Conservation (phyloP, 139 green algal species). For the Mesotaenium endlicherianum region DNA sequence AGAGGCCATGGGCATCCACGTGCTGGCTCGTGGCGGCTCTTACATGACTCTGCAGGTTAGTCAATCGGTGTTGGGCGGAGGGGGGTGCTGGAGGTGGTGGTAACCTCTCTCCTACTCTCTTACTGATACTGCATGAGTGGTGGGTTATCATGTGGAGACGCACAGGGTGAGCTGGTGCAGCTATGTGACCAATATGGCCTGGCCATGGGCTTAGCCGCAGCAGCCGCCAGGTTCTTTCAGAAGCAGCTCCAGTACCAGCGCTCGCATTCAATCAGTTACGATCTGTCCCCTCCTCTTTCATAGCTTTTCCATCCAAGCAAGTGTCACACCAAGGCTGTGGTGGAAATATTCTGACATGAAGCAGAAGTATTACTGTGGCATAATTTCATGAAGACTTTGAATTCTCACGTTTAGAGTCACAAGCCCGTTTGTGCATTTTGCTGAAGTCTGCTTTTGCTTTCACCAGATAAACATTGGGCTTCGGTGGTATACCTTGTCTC, state of each 20-base stretch:
- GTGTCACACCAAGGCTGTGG: not conserved
- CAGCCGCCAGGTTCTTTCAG: slow-evolving; percentile 2
- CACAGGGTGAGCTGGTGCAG: slow-evolving; percentile 24
- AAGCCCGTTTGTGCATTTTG: not conserved
- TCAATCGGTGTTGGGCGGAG: too few species aligned
- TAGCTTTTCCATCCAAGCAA: not conserved
- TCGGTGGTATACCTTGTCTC: not conserved
- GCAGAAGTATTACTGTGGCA: not conserved
- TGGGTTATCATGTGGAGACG: not conserved
- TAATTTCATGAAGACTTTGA: not conserved
- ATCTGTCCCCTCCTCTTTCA: not conserved
- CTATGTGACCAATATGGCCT: slow-evolving; percentile 24
- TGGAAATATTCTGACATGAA: not conserved
- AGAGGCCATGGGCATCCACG: slow-evolving; percentile 12
- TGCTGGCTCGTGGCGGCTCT: not conserved
- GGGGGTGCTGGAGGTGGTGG: too few species aligned
- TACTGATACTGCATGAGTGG: not conserved
- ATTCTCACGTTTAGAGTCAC: not conserved
- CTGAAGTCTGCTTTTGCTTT: not conserved
- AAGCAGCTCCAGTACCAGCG: slow-evolving; percentile 45
- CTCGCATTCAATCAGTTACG: slow-evolving; percentile 25
- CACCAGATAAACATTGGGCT: not conserved
- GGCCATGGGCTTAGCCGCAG: slow-evolving; percentile 1
- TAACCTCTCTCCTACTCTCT: too few species aligned
- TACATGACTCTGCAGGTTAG: slow-evolving; percentile 40